Conservation (phyloP, 1,284 basidiomycete species). For the Rhizoctonia solani region DNA sequence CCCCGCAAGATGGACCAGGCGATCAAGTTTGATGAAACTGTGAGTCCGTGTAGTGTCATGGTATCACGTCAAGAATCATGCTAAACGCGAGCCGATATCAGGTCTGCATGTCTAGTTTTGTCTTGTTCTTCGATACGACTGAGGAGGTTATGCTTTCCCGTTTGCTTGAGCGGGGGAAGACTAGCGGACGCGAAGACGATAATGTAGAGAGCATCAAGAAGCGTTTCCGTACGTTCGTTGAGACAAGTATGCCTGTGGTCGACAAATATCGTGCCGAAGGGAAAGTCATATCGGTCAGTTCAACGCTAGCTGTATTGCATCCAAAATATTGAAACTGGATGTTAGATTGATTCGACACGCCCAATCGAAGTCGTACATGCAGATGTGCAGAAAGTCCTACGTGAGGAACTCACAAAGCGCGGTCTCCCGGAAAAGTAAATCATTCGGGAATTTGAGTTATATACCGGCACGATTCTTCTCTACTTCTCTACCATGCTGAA, state of each 20-base stretch:
- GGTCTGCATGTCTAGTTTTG: constrained; percentile 80
- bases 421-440: constrained; percentile 25
- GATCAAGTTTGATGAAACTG: constrained; percentile 85
- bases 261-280: constrained; percentile 72
- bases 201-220: constrained; percentile 96
- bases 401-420: constrained; percentile 45
- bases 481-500: no score
- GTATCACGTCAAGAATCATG: neutral
- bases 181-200: constrained; percentile 94
- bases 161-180: constrained; percentile 88
- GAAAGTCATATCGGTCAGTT: constrained; percentile 80
- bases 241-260: constrained; percentile 96
- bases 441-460: neutral
- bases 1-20: constrained; percentile 99
- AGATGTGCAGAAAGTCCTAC: constrained; percentile 61
- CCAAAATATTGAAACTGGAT: constrained; percentile 19
- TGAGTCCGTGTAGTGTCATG: constrained; percentile 48
- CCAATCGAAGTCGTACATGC: constrained; percentile 74
- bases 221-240: constrained; percentile 94
- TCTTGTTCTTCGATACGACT: constrained; percentile 89
- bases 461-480: no score
- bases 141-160: constrained; percentile 88
- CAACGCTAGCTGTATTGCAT: neutral
- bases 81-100: constrained; percentile 64
- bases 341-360: constrained; percentile 78